Conservation (phyloP, 768 basidiomycete species). For the Lyophyllum shimeji region DNA sequence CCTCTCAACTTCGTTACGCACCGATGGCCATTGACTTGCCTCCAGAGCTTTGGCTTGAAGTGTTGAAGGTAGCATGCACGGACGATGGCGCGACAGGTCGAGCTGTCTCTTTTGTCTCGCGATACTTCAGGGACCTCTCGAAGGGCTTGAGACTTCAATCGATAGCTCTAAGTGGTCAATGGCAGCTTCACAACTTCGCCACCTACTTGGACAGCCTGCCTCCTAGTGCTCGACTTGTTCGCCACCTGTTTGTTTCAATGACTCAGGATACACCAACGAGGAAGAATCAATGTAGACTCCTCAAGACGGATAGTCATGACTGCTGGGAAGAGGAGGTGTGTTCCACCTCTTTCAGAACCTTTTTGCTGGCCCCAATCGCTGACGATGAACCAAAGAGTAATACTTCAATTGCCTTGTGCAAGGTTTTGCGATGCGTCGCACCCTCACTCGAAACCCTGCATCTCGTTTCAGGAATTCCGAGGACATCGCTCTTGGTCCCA, state of each 20-base stretch:
- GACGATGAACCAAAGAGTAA: not conserved
- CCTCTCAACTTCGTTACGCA: not conserved
- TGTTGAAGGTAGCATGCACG: constrained; percentile 34
- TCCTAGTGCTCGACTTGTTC: constrained; percentile 22
- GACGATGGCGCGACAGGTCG: constrained; percentile 35
- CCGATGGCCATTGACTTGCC: constrained; percentile 19
- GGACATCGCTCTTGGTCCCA: constrained; percentile 17
- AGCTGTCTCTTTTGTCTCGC: constrained; percentile 35
- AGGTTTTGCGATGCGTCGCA: constrained; percentile 19
- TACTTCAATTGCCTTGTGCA: constrained; percentile 7
- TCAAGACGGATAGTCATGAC: not conserved
- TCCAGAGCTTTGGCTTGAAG: constrained; percentile 26
- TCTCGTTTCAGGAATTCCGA: constrained; percentile 22
- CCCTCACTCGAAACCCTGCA: constrained; percentile 23
- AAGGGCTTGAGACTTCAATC: constrained; percentile 26
- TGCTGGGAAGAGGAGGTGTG: constrained; percentile 16
- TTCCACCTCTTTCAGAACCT: not conserved
- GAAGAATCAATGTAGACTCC: constrained; percentile 8
- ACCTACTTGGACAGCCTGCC: constrained; percentile 20
- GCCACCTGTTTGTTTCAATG: constrained; percentile 27
- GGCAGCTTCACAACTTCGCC: constrained; percentile 24
- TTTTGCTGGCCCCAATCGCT: not conserved
- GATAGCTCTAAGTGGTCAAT: constrained; percentile 24
- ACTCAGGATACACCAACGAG: constrained; percentile 11
- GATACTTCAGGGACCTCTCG: constrained; percentile 25